Evolutionary conservation across 2,329 filamentous ascomycete genomes (phyloP).

Genomic region (Ophiostoma australiae): DNA sequence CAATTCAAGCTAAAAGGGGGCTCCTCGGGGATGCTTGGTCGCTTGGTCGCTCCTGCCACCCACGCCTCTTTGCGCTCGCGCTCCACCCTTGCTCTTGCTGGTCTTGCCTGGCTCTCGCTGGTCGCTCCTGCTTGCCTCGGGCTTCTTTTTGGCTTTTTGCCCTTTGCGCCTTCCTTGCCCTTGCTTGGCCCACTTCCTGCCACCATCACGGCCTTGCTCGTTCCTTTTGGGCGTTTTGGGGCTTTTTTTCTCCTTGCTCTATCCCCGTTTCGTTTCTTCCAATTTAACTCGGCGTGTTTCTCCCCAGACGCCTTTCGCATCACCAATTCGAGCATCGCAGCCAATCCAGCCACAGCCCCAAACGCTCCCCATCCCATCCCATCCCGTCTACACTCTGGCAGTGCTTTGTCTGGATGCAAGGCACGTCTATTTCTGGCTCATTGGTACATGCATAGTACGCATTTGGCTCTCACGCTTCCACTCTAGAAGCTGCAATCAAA

Average conservation of each 20-base stretch:
- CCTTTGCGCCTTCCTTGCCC: slow-evolving; percentile 8
- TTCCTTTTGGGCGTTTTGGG: no score
- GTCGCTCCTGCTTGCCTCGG: background rate
- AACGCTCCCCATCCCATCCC: background rate
- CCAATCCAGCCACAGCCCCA: background rate
- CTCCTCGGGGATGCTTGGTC: slow-evolving; percentile 12
- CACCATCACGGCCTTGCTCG: slow-evolving; percentile 2
- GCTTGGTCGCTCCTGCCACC: slow-evolving; percentile 15
- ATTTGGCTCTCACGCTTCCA: background rate
- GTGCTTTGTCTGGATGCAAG: slow-evolving; percentile 7
- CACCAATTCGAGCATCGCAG: background rate
- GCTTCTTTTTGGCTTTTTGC: slow-evolving; percentile 11
- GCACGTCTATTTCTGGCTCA: slow-evolving; percentile 1
- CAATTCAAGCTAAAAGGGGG: slow-evolving; percentile 20
- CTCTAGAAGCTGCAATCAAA: background rate
- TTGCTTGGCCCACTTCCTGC: slow-evolving; percentile 20
- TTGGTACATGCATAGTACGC: background rate
- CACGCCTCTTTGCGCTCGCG: background rate
- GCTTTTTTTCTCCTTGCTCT: background rate
- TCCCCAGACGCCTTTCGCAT: slow-evolving; percentile 13
- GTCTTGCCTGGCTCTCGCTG: background rate
- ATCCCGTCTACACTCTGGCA: background rate
- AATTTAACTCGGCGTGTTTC: background rate
- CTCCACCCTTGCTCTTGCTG: background rate
- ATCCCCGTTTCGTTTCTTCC: background rate